Evolutionary conservation across 2,329 filamentous ascomycete genomes (phyloP), one percentile per base, ranked within the genome.

Genomic region (Domatiomyces catenatus): DNA sequence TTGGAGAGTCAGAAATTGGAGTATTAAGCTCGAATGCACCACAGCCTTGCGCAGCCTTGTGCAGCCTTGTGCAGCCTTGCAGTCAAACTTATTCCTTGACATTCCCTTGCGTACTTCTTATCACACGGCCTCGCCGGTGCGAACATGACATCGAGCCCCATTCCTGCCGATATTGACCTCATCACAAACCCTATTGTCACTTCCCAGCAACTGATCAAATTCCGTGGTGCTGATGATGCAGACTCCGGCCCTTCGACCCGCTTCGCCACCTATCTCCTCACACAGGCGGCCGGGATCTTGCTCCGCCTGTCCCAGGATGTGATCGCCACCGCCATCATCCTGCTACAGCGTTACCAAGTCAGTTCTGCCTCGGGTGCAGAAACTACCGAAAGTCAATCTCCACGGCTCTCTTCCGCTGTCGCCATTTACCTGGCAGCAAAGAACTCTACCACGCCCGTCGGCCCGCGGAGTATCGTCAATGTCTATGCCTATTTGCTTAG

Each of bases 271-370:
- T 64, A 63, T 5, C 64, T 67, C 51, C 64, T 74, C 22, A 74
- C 70, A 1, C 70, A 72, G 54, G 63, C 69, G 2, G 71, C 71
- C 8, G 71, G 71, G 1, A 75, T 93, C 48, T 76, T 96, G 17
- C 75, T 98, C 2, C 79, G 86, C 46, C 74, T 96, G 42, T 85
- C 87, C 5, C 88, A 94, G 64, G 86, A 88, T 58, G 79, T 86
- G 42, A 86, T 92, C 42, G 85, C 88, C 3, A 85, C 88, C 61
- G 86, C 89, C 2, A 86, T 89, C 62, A 80, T 95, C 42, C 68
- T 92, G 0, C 78, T 94, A 32, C 82, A 83, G 48, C 78, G 90
- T 12, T 92, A 57, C 49, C 36, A 52, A 2, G 45, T 57, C 1
- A 45, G 43, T 26, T n/a, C n/a, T n/a, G n/a, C n/a, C n/a, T n/a